Evolutionary conservation across 2,329 filamentous ascomycete genomes (phyloP).

Genomic region (Xylariaceae sp.): DNA sequence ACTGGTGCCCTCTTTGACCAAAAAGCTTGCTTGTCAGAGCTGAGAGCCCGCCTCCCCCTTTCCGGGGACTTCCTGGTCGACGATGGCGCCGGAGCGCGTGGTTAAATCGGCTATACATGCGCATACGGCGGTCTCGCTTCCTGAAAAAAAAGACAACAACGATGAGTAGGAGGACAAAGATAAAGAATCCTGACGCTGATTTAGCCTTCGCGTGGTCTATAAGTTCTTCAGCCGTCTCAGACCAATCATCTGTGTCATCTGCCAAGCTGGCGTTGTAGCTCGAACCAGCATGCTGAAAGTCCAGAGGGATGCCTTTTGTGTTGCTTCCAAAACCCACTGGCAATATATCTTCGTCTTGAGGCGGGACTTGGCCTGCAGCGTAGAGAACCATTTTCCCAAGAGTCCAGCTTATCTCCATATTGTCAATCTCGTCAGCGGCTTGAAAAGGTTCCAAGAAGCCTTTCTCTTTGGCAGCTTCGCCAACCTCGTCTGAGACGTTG

Average conservation of each 20-base stretch:
- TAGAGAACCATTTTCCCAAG: conserved; percentile 95
- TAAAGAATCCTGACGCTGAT: conserved; percentile 69
- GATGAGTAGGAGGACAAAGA: conserved; percentile 73
- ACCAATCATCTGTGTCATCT: conserved; percentile 50
- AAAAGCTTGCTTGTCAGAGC: conserved; percentile 63
- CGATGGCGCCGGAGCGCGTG: conserved; percentile 41
- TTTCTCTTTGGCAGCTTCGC: conserved; percentile 67
- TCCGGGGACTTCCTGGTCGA: conserved; percentile 46
- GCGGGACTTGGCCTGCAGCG: conserved; percentile 81
- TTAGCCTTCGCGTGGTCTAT: conserved; percentile 65
- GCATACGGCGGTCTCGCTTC: conserved; percentile 71
- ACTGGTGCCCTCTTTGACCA: conserved; percentile 54
- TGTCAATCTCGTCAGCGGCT: conserved; percentile 87
- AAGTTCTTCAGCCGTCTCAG: conserved; percentile 53
- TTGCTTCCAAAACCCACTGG: conserved; percentile 96
- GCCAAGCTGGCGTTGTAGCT: conserved; percentile 37
- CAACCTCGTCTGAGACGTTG: conserved; percentile 70
- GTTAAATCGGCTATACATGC: conserved; percentile 55
- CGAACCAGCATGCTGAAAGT: conserved; percentile 82
- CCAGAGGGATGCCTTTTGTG: conserved; percentile 59
- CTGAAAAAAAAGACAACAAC: conserved; percentile 71
- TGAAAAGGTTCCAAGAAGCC: conserved; percentile 84
- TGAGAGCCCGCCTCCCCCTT: conserved; percentile 47
- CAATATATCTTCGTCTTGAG: conserved; percentile 53
- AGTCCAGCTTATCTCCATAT: conserved; percentile 94